Conservation (phyloP, 257 asterid genomes). For the Jacaranda copaia region DNA sequence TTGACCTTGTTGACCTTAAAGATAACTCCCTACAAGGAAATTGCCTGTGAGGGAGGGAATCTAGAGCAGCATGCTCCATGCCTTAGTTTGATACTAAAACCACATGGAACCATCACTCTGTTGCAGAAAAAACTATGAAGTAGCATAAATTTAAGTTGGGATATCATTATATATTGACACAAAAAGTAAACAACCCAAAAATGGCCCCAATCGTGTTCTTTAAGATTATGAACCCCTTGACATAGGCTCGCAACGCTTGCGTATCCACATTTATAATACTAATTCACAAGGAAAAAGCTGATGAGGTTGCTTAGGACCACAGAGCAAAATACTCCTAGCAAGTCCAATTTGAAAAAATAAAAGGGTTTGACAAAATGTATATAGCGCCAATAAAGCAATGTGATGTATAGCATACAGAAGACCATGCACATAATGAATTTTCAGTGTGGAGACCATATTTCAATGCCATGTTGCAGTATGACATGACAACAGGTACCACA, state of each 20-base stretch:
- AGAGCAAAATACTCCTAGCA: neutral
- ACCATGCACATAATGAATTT: neutral
- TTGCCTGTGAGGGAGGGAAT: neutral
- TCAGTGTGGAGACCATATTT: no score
- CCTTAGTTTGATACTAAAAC: neutral
- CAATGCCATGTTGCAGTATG: no score
- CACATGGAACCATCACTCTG: neutral
- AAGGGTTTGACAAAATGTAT: neutral
- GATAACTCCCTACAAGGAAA: neutral
- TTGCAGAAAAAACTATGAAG: neutral
- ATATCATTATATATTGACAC: neutral
- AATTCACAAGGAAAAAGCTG: neutral
- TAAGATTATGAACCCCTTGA: neutral
- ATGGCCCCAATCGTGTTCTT: neutral
- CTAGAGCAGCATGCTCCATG: neutral
- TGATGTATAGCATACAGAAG: neutral
- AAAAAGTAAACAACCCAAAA: neutral
- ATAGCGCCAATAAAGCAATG: neutral
- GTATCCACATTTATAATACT: neutral
- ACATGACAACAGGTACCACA: no score
- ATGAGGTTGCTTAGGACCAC: neutral
- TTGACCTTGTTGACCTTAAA: no score
- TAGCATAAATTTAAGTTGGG: no score
- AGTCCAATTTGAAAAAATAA: neutral
- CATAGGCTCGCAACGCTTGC: neutral